phyloP scores from a whole-genome alignment of 106 monocot genomes.

The Acanthochlamys bracteata region DNA sequence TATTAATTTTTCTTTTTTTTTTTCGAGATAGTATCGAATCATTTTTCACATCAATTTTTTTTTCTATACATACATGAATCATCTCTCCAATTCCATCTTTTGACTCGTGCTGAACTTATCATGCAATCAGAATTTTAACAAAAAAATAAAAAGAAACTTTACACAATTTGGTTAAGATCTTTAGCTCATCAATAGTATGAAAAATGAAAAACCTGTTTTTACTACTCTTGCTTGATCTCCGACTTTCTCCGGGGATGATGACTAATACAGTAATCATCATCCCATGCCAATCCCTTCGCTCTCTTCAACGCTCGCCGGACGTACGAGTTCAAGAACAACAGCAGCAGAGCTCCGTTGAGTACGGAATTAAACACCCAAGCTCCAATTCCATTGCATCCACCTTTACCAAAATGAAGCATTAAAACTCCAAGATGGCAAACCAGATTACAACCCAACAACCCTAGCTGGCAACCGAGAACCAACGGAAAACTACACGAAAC shows the following conservation, averaged over 20 bases:
- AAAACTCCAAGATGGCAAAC: conserved; percentile 65
- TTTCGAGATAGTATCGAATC: too few relatives aligned
- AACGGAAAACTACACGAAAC: conserved; percentile 20
- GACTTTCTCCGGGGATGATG: background rate
- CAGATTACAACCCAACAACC: conserved; percentile 52
- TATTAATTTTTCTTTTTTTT: too few relatives aligned
- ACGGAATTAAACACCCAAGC: conserved; percentile 86
- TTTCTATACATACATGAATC: too few relatives aligned
- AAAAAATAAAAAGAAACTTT: background rate
- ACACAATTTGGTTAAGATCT: background rate
- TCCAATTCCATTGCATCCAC: conserved; percentile 84
- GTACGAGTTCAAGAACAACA: conserved; percentile 41
- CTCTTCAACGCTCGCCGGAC: conserved; percentile 4
- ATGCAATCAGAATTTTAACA: too few relatives aligned
- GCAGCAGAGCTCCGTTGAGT: conserved; percentile 54
- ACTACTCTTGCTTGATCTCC: conserved; percentile 7
- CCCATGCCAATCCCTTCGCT: conserved; percentile 10
- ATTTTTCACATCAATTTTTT: too few relatives aligned
- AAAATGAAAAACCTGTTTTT: background rate
- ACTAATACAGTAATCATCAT: conserved; percentile 20
- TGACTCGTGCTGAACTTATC: too few relatives aligned
- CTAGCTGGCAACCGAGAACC: conserved; percentile 54
- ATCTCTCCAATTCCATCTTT: too few relatives aligned
- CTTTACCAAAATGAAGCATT: conserved; percentile 57
- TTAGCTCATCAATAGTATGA: background rate